Evolutionary conservation across 768 basidiomycete species (phyloP).

Genomic region (Collybiopsis confluens): DNA sequence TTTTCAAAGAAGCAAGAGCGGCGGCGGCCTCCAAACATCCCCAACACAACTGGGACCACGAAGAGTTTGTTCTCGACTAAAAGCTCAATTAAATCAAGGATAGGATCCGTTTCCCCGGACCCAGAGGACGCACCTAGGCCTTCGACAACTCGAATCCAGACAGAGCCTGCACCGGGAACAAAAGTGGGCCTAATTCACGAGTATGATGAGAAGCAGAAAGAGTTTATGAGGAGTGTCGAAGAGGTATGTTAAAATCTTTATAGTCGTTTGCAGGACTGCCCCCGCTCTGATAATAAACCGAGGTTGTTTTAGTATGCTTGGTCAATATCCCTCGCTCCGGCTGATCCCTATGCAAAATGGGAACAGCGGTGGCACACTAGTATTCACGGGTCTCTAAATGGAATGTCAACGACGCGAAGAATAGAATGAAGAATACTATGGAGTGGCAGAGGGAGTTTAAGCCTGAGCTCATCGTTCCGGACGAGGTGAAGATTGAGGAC

Average conservation of each 20-base stretch:
- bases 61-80: background rate
- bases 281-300: background rate
- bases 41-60: conserved; percentile 1
- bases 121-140: background rate
- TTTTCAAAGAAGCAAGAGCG: background rate
- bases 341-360: conserved; percentile 73
- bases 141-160: conserved; percentile 43
- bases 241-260: conserved; percentile 40
- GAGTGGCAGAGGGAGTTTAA: conserved; percentile 85
- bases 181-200: conserved; percentile 48
- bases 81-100: background rate
- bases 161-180: conserved; percentile 49
- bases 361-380: conserved; percentile 74
- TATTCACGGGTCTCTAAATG: conserved; percentile 88
- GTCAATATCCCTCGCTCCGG: conserved; percentile 55
- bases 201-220: conserved; percentile 61
- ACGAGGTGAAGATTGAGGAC: conserved; percentile 75
- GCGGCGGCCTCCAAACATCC: background rate
- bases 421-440: conserved; percentile 70
- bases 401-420: conserved; percentile 73
- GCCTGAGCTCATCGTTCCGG: conserved; percentile 79
- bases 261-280: background rate
- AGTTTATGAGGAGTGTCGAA: conserved; percentile 54
- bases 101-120: background rate
- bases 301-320: conserved; percentile 58